Percentiles rank a stretch among this genome's conserved stretches.
These are phyloP conservation scores for Penicillium simplicissimum DNA, from an alignment of 495 filamentous ascomycete species.

Conservation along the genomic window DNA sequence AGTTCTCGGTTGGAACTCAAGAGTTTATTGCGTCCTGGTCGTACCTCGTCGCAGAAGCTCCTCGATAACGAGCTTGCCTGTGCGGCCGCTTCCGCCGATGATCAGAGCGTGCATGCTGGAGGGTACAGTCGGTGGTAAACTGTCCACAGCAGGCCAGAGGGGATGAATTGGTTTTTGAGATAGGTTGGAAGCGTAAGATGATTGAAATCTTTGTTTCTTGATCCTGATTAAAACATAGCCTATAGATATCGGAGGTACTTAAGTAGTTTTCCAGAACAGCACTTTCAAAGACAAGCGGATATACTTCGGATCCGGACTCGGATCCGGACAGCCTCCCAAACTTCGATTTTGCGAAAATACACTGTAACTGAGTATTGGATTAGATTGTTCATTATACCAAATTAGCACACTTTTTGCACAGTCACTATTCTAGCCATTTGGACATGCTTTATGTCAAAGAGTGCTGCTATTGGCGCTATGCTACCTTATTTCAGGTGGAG, in stretches of 20 bases:
- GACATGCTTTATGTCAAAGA: background rate
- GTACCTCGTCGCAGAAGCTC: slow-evolving; percentile 32
- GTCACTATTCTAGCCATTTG: background rate
- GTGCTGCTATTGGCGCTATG: no score
- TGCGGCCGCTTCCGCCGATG: slow-evolving; percentile 45
- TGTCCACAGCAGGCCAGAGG: background rate
- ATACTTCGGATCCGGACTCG: slow-evolving; percentile 4
- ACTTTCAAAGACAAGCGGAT: background rate
- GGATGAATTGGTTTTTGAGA: background rate
- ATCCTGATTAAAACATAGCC: background rate
- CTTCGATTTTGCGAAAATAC: background rate
- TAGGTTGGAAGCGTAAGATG: background rate
- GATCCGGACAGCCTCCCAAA: background rate
- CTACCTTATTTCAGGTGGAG: no score
- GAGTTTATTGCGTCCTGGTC: background rate
- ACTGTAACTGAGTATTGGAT: background rate
- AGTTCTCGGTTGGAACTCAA: background rate
- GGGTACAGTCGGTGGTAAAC: background rate
- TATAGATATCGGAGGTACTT: background rate
- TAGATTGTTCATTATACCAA: background rate
- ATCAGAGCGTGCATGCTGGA: slow-evolving; percentile 41
- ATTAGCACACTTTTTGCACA: background rate
- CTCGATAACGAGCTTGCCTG: slow-evolving; percentile 41
- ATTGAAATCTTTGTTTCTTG: background rate
- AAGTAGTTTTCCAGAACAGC: background rate